Evolutionary conservation across 805 yeast genomes (phyloP).

Genomic region (Cyberlindnera meyerae): DNA sequence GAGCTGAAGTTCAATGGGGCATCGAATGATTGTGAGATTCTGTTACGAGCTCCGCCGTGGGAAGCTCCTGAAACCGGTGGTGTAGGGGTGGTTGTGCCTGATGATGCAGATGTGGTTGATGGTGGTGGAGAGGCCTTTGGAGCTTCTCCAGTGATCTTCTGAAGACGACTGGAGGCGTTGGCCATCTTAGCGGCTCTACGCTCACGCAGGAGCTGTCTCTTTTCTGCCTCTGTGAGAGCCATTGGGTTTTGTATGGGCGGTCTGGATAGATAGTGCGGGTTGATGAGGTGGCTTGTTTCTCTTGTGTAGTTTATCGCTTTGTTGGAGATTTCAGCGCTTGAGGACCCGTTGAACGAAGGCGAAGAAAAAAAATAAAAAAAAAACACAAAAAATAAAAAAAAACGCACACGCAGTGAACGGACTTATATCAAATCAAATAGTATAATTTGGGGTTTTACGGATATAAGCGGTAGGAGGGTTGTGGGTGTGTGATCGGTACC

Average conservation of each 20-base stretch:
- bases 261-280: neutral
- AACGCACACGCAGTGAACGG: too few relatives aligned
- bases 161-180: constrained; percentile 17
- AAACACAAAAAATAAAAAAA: too few relatives aligned
- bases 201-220: constrained; percentile 23
- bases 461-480: too few relatives aligned
- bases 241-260: neutral
- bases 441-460: too few relatives aligned
- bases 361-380: too few relatives aligned
- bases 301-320: too few relatives aligned
- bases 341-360: too few relatives aligned
- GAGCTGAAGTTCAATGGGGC: neutral
- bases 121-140: neutral
- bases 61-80: neutral
- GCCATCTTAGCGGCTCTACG: constrained; percentile 26
- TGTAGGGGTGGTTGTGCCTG: neutral
- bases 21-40: constrained; percentile 19
- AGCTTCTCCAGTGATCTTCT: constrained; percentile 24
- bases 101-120: constrained; percentile 1
- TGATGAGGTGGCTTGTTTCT: neutral
- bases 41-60: constrained; percentile 4
- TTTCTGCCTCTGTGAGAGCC: constrained; percentile 24
- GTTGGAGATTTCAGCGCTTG: too few relatives aligned
- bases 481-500: too few relatives aligned
- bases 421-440: too few relatives aligned